Evolutionary conservation across 2,329 filamentous ascomycete species (phyloP).

Genomic region (Lachnellula suecica): DNA sequence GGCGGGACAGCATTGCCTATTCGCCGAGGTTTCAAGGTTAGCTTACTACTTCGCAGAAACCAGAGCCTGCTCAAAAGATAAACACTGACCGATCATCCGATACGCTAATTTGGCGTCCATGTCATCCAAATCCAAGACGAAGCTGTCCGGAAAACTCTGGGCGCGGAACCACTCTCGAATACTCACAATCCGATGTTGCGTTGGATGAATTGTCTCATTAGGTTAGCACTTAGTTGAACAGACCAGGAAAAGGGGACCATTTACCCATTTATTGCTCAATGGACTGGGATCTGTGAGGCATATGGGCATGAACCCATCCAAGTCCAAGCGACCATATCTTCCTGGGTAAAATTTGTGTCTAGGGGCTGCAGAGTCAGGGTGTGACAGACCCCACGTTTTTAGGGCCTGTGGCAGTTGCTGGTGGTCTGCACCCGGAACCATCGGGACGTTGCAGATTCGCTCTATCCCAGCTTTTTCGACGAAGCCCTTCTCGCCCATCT

Average conservation of each 20-base stretch:
- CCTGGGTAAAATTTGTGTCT: too few species aligned
- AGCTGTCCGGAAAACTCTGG: constrained; percentile 17
- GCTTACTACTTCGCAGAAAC: too few species aligned
- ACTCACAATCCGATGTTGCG: constrained; percentile 7
- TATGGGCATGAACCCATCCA: neutral
- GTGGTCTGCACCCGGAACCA: constrained; percentile 7
- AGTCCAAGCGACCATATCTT: constrained; percentile 4
- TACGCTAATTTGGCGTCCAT: constrained; percentile 2
- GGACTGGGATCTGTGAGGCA: constrained; percentile 1
- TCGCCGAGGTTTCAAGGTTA: too few species aligned
- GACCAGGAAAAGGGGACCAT: neutral
- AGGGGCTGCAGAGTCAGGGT: neutral
- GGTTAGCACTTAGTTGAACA: neutral
- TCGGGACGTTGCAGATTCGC: constrained; percentile 8
- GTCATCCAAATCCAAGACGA: constrained; percentile 6
- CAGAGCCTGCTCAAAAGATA: too few species aligned
- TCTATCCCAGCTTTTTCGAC: neutral
- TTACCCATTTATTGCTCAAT: constrained; percentile 2
- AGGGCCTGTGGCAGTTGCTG: neutral
- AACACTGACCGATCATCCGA: constrained; percentile 15
- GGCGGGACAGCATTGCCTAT: constrained; percentile 19
- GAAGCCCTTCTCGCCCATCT: neutral
- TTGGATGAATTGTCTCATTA: constrained; percentile 14
- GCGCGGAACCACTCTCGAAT: constrained; percentile 17
- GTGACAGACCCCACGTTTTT: neutral